Percentiles rank a stretch among this genome's conserved stretches.
Conservation (phyloP, 371 early-diverging fungal genomes). For the Syncephalastrum racemosum region DNA sequence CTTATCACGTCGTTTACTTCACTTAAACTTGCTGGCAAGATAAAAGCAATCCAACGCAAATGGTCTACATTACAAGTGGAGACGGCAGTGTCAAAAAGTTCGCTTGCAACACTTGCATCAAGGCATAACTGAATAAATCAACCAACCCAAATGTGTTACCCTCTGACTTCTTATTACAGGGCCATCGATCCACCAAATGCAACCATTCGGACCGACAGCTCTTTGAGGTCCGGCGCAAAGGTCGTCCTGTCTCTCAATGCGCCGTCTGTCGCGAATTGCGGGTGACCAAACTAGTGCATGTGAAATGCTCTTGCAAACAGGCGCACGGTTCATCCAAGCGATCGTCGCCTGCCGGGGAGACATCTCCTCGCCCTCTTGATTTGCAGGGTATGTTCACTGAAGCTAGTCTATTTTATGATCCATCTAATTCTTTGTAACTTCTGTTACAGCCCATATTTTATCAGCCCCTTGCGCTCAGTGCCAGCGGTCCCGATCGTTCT, state of each 20-base stretch:
- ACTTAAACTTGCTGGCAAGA: constrained; percentile 10
- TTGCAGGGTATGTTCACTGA: constrained; percentile 1
- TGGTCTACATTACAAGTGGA: constrained; percentile 32
- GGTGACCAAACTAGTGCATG: constrained; percentile 70
- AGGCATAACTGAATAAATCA: constrained; percentile 19
- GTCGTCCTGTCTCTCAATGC: constrained; percentile 80
- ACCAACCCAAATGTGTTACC: background rate
- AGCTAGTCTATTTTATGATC: background rate
- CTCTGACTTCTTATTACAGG: constrained; percentile 27
- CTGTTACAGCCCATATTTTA: constrained; percentile 1
- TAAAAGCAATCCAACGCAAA: background rate
- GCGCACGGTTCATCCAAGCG: constrained; percentile 6
- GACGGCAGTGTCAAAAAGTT: constrained; percentile 41
- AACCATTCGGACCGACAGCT: constrained; percentile 62
- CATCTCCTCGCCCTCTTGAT: background rate
- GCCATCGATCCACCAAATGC: constrained; percentile 65
- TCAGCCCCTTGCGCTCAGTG: constrained; percentile 17
- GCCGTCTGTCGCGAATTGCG: constrained; percentile 67
- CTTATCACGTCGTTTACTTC: constrained; percentile 1
- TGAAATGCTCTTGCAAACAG: constrained; percentile 66
- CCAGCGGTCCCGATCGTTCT: constrained; percentile 18
- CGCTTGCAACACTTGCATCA: constrained; percentile 48
- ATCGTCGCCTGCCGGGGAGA: background rate
- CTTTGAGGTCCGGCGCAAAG: constrained; percentile 71
- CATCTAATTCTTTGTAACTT: background rate